Evolutionary conservation across 139 green algal species (phyloP).

Genomic region (Coelastrella sp.): DNA sequence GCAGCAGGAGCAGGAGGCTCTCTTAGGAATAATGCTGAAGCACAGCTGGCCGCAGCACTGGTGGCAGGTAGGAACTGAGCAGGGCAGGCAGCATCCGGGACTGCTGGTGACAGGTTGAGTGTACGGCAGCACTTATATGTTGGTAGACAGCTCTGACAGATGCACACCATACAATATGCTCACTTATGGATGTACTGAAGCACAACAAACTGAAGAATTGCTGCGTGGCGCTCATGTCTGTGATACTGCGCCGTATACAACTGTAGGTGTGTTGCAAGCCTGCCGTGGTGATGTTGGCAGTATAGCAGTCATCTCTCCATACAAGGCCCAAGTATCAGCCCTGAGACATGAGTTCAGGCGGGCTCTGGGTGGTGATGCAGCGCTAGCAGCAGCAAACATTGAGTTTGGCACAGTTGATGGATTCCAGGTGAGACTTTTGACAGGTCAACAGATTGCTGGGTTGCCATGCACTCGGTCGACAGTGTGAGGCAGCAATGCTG

Average conservation of each 20-base stretch:
- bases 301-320: slow-evolving; percentile 72
- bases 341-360: slow-evolving; percentile 49
- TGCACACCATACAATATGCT: too few relatives aligned
- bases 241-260: too few relatives aligned
- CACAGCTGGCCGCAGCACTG: slow-evolving; percentile 66
- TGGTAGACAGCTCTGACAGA: too few relatives aligned
- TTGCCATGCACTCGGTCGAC: too few relatives aligned
- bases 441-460: too few relatives aligned
- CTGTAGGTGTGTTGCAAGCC: slow-evolving; percentile 53
- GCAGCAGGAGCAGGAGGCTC: slow-evolving; percentile 57
- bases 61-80: slow-evolving; percentile 50
- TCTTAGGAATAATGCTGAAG: slow-evolving; percentile 62
- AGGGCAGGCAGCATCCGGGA: too few relatives aligned
- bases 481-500: too few relatives aligned
- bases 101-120: too few relatives aligned
- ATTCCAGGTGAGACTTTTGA: slow-evolving; percentile 73
- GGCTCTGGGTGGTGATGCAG: neutral
- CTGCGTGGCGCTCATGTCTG: too few relatives aligned
- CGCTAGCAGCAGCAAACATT: slow-evolving; percentile 10
- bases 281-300: slow-evolving; percentile 44
- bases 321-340: slow-evolving; percentile 66
- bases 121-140: too few relatives aligned
- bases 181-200: too few relatives aligned
- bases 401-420: slow-evolving; percentile 75
- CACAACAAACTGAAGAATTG: too few relatives aligned